A percentile compares a stretch with the other conserved stretches of the same genome.
phyloP scores from a whole-genome alignment of 2,329 filamentous ascomycete genomes.

The Talaromyces piceae region DNA sequence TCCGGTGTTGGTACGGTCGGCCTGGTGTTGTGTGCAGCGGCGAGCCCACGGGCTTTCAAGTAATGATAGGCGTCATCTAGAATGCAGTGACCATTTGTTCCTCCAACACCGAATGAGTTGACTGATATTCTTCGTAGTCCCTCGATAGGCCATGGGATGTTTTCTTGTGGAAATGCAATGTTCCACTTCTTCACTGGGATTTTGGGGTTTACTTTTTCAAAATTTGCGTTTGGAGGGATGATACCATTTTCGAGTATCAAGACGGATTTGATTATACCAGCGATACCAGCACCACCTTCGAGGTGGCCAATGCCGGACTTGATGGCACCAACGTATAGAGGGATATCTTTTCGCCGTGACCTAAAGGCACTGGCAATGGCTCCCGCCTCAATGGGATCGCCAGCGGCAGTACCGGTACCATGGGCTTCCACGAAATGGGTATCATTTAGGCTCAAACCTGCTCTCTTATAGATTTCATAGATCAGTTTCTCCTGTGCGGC shows the following conservation, averaged over 20 bases:
- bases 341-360: conserved; percentile 6
- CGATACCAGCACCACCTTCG: conserved; percentile 34
- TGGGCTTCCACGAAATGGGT: conserved; percentile 16
- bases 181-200: conserved; percentile 31
- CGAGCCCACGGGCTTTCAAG: conserved; percentile 1
- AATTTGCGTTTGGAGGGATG: conserved; percentile 39
- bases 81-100: conserved; percentile 13
- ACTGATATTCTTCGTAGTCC: conserved; percentile 19
- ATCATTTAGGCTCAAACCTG: conserved; percentile 6
- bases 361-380: conserved; percentile 14
- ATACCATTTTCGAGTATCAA: conserved; percentile 39
- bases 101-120: conserved; percentile 21
- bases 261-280: conserved; percentile 35
- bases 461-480: conserved; percentile 5
- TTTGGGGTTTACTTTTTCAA: conserved; percentile 30
- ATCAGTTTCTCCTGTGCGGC: conserved; percentile 18
- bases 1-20: conserved; percentile 2
- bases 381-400: conserved; percentile 19
- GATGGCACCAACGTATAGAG: conserved; percentile 17
- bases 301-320: conserved; percentile 19
- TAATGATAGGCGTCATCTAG: conserved; percentile 10
- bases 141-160: conserved; percentile 21
- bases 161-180: conserved; percentile 23
- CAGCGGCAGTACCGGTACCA: conserved; percentile 20
- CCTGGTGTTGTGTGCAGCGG: conserved; percentile 4